A percentile compares a stretch with the other conserved stretches of the same genome.
Evolutionary conservation across 495 filamentous ascomycete species (phyloP).

Genomic region (Acidomyces sp.): DNA sequence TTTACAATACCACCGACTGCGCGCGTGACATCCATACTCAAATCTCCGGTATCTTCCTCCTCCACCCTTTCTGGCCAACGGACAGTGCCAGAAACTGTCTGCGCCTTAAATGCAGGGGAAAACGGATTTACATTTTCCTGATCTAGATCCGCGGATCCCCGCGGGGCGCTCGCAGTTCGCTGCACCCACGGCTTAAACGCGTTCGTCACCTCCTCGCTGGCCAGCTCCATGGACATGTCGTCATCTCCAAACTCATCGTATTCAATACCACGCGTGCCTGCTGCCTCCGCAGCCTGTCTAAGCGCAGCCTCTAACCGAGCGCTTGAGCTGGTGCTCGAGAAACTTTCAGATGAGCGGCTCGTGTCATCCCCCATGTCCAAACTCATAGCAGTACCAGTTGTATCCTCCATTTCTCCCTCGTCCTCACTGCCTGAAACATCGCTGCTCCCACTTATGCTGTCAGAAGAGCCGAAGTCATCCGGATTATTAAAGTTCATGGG

Average conservation of each 20-base stretch:
- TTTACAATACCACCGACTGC: constrained; percentile 33
- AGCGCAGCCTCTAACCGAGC: constrained; percentile 61
- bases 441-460: constrained; percentile 58
- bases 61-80: constrained; percentile 5
- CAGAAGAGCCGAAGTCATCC: constrained; percentile 57
- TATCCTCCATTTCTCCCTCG: constrained; percentile 13
- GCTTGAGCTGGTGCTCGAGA: constrained; percentile 49
- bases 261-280: constrained; percentile 51
- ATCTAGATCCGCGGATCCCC: constrained; percentile 32
- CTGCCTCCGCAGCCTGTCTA: constrained; percentile 58
- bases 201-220: constrained; percentile 66
- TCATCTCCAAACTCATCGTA: constrained; percentile 49
- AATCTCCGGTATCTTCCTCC: constrained; percentile 27
- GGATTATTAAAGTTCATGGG: constrained; percentile 48
- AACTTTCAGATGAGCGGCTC: constrained; percentile 22
- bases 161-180: constrained; percentile 26
- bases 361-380: constrained; percentile 20
- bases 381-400: constrained; percentile 23
- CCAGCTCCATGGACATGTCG: constrained; percentile 58
- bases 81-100: constrained; percentile 10
- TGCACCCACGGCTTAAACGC: constrained; percentile 59
- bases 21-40: constrained; percentile 40
- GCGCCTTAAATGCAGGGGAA: constrained; percentile 22
- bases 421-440: constrained; percentile 19
- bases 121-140: constrained; percentile 52